A percentile compares a stretch with the other conserved stretches of the same genome.
Evolutionary conservation across 2,329 filamentous ascomycete genomes (phyloP).

Genomic region (Cladosporium sp.): DNA sequence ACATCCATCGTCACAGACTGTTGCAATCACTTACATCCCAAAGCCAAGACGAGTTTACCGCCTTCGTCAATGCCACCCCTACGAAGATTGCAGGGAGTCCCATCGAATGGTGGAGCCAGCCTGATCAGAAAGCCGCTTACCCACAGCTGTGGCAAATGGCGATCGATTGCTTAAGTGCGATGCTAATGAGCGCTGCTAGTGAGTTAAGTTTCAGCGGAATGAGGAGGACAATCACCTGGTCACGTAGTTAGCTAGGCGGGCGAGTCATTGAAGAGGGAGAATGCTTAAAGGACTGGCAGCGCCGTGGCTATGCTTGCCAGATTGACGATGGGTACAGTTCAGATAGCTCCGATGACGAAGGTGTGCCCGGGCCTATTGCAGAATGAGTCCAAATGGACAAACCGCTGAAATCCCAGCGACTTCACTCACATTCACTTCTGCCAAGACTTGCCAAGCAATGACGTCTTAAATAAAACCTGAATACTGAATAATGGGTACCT

Average conservation of each 20-base stretch:
- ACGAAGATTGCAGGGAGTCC: background rate
- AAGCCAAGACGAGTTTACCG: background rate
- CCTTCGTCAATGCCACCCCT: background rate
- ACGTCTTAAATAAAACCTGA: background rate
- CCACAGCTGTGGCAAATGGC: background rate
- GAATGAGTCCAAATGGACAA: background rate
- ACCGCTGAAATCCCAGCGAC: background rate
- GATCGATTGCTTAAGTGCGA: background rate
- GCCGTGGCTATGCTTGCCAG: background rate
- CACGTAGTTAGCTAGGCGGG: background rate
- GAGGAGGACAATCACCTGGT: background rate
- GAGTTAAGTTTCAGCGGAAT: background rate
- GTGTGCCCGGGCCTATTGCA: background rate
- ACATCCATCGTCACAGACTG: background rate
- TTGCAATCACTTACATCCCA: background rate
- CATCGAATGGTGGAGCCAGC: background rate
- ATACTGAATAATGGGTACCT: background rate
- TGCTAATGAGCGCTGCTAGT: background rate
- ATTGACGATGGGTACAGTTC: background rate
- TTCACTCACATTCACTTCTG: background rate
- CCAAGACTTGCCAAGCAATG: background rate
- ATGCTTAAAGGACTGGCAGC: background rate
- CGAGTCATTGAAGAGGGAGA: background rate
- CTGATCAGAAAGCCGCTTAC: background rate
- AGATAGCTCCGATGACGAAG: background rate